Evolutionary conservation across 768 basidiomycete genomes (phyloP), one percentile per base, ranked within the genome.

Genomic region (Sarcodon sp.): DNA sequence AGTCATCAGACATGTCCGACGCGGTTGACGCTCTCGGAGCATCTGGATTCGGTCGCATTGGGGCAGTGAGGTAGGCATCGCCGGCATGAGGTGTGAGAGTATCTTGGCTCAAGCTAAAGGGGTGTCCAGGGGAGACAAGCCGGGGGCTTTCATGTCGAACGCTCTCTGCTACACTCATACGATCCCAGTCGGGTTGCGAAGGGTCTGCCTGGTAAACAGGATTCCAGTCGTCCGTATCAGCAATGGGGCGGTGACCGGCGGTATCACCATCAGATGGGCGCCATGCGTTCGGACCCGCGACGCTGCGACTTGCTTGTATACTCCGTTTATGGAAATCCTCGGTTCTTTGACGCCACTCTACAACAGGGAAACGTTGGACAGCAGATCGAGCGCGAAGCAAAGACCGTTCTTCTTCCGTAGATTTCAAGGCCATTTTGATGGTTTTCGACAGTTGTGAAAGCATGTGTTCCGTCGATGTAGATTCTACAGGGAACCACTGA

Each of bases 401-500:
- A 7, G 91, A 89, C 47, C 92, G 83, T 56, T 94, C 92, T 62
- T 93, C 84, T 56, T 88, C 77, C 0, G 83, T 80, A 8, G 92
- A 93, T 65, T 86, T 93, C 53, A 96, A 67, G 5, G 92, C 92
- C 68, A 93, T 73, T 63, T 94, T 94, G 70, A 96, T 83, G 7
- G 92, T 94, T 67, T 94, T 94, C 6, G 86, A 83, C 51, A 94
- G 66, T 61, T 96, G 92, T 10, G 92, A 94, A 59, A 92, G 69
- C 89, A 96, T 88, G 67, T 96, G 92, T 35, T 80, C 83, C 5
- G 90, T 92, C 27, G 92, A 83, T 53, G 71, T 90, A 0, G 90
- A 94, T 66, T 94, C 91, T 36, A 96, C 92, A 44, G 92, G 92
- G 74, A 91, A 94, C 92, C 92, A 96, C 89, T 91, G 50, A 49